Percentiles rank a stretch among this genome's conserved stretches.
Conservation (phyloP, 306 rosid genomes). For the Oemleria cerasiformis region DNA sequence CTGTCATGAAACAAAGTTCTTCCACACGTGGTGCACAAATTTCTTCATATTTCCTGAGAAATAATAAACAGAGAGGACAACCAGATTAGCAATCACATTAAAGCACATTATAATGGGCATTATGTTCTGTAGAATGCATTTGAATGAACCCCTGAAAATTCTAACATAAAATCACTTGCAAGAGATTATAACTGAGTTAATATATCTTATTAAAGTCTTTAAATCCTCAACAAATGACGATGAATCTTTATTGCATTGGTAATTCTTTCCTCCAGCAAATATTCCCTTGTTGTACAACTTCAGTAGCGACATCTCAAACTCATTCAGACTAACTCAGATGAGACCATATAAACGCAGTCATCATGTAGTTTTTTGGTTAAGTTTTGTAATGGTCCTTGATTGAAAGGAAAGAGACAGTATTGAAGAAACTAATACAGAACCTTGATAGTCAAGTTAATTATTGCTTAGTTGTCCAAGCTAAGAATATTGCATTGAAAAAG, state of each 20-base stretch:
- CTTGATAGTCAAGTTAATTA: neutral
- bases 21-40: conserved; percentile 58
- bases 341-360: neutral
- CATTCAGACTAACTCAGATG: neutral
- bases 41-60: conserved; percentile 61
- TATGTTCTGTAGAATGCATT: neutral
- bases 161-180: neutral
- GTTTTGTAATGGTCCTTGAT: neutral
- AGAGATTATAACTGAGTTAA: neutral
- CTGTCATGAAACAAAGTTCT: conserved; percentile 65
- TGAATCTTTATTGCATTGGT: neutral
- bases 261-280: neutral
- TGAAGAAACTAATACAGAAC: neutral
- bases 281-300: neutral
- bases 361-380: neutral
- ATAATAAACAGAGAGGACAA: conserved; percentile 13
- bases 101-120: neutral
- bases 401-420: neutral
- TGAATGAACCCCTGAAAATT: neutral
- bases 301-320: neutral
- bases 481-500: neutral
- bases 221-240: neutral
- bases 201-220: neutral
- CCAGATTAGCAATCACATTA: conserved; percentile 1
- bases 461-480: neutral